Base-by-base conservation (phyloP, 2,329 filamentous ascomycete genomes). In the Alternaria sp. region DNA sequence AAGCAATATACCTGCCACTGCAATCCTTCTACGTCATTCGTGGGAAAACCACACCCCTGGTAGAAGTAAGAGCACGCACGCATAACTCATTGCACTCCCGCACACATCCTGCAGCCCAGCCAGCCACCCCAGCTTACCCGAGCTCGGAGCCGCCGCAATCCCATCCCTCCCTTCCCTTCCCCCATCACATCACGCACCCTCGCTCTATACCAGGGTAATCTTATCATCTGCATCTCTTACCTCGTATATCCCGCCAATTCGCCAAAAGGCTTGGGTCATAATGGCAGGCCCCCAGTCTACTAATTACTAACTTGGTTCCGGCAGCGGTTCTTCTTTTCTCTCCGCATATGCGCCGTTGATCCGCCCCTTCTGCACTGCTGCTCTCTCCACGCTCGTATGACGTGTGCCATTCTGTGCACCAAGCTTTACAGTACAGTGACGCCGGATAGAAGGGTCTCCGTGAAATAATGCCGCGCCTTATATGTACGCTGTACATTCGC, bases 171-270 rank as follows among this genome's bases (percentile, higher is more conserved):
- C n/a, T 44, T 36, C 23, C 43, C 61, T 47, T 19, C 30, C 40
- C 17, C 23, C 46, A 50, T 50, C 46, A 43, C 57, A 51, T 52
- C 49, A 32, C 46, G 3, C 15, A 44, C 32, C 47, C 30, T 59
- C 43, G 43, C 30, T 25, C 25, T 54, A 65, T 65, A 65, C 44
- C 47, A 26, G 55, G 45, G 23, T 54, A 54, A 49, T 60, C 56
- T 62, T 62, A 65, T 62, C 56, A 40, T 54, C 56, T 52, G 51
- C 52, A 21, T 52, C n/a, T 49, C 56, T 55, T 17, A 40, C 36
- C 36, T 40, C 36, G 36, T 40, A 40, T 40, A 40, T 17, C 36
- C 36, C 36, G n/a, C 36, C 36, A 45, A 54, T 25, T 11, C 30
- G 30, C 19, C 60, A 51, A 59, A 52, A 62, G 49, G 30, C 49